Percentiles rank a stretch among this genome's conserved stretches.
Evolutionary conservation across 2,329 filamentous ascomycete genomes (phyloP).

Genomic region (Aspergillus fructus): DNA sequence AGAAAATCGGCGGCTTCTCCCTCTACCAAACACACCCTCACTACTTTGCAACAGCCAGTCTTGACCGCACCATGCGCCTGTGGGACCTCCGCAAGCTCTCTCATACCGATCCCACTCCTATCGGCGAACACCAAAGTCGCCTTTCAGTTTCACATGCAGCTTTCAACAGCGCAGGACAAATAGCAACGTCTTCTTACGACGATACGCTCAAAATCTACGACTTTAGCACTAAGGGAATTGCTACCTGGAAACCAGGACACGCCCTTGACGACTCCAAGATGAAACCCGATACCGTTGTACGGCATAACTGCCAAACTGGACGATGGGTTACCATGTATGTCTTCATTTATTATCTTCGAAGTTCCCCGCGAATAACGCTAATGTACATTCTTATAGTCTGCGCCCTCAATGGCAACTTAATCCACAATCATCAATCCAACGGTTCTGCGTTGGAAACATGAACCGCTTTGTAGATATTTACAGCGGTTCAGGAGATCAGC

Average conservation of each 20-base stretch:
- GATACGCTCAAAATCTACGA: constrained; percentile 93
- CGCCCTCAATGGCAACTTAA: constrained; percentile 86
- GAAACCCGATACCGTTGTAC: constrained; percentile 66
- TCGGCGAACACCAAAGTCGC: constrained; percentile 79
- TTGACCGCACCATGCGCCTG: constrained; percentile 85
- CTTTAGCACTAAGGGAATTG: constrained; percentile 59
- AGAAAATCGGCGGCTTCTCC: constrained; percentile 94
- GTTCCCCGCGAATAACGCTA: neutral
- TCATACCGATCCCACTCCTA: constrained; percentile 61
- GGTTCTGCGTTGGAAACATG: constrained; percentile 95
- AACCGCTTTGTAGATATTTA: constrained; percentile 95
- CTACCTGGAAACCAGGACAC: constrained; percentile 59
- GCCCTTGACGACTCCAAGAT: constrained; percentile 63
- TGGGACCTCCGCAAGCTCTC: constrained; percentile 86
- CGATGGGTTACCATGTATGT: constrained; percentile 82
- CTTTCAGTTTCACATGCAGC: constrained; percentile 90
- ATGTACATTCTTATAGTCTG: constrained; percentile 47
- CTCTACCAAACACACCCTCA: constrained; percentile 78
- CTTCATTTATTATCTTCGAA: neutral
- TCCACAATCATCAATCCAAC: constrained; percentile 75
- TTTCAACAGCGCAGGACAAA: constrained; percentile 79
- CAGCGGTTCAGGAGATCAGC: constrained; percentile 75
- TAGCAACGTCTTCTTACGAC: constrained; percentile 92
- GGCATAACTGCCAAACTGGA: constrained; percentile 94
- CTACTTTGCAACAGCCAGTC: constrained; percentile 80